Percentiles rank a stretch among this genome's conserved stretches.
Evolutionary conservation across 139 green algal species (phyloP).

Genomic region (Trebouxia sp.): DNA sequence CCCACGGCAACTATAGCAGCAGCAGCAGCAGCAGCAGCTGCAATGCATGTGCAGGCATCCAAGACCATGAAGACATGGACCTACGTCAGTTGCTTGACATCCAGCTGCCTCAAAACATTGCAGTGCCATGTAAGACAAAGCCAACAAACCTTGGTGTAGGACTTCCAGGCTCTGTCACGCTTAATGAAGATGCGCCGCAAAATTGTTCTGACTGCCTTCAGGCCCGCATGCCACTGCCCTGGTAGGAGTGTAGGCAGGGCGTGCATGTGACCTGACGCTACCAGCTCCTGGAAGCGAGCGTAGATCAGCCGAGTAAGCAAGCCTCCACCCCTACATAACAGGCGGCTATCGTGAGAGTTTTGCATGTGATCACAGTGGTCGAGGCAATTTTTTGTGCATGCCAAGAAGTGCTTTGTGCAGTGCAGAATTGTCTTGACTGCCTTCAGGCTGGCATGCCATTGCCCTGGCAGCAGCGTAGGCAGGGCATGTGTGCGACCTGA

Average conservation of each 20-base stretch:
- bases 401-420: no score
- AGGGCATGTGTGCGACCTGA: conserved; percentile 5
- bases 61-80: no score
- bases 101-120: no score
- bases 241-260: conserved; percentile 33
- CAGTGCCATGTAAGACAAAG: no score
- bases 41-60: no score
- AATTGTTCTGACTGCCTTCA: conserved; percentile 27
- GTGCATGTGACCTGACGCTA: conserved; percentile 27
- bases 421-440: background rate
- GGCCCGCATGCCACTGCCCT: conserved; percentile 27
- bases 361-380: no score
- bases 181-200: conserved; percentile 28
- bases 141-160: conserved; percentile 30
- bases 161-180: conserved; percentile 29
- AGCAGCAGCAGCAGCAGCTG: no score
- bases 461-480: background rate
- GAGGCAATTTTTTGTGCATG: no score
- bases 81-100: no score
- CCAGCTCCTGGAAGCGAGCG: conserved; percentile 29
- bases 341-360: no score
- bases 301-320: conserved; percentile 31
- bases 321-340: conserved; percentile 12
- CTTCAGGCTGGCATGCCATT: conserved; percentile 9
- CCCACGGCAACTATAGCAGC: no score